Evolutionary conservation across 345 rosid species (phyloP).

Genomic region (Murraya paniculata): DNA sequence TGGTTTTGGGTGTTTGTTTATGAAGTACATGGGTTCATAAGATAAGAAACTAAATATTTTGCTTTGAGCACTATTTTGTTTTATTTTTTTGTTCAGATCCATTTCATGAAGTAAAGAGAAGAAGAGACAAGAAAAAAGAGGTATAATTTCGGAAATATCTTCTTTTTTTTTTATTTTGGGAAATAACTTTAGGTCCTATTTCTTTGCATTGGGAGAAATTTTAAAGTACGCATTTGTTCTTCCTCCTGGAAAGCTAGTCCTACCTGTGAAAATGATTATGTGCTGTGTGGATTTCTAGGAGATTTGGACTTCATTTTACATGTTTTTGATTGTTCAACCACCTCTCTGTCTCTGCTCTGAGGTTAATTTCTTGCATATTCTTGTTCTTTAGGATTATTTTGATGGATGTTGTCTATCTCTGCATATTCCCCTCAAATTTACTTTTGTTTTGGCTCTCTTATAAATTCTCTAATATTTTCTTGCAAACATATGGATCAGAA

Average conservation of each 20-base stretch:
- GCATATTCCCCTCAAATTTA: not conserved
- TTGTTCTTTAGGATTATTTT: not conserved
- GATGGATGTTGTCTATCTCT: not conserved
- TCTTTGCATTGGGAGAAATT: not conserved
- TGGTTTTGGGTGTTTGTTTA: not conserved
- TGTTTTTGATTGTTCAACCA: not conserved
- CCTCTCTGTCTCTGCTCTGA: not conserved
- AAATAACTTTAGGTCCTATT: not conserved
- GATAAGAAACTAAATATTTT: conserved; percentile 2
- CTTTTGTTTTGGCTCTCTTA: not conserved
- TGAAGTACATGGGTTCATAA: not conserved
- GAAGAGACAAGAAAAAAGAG: conserved; percentile 79
- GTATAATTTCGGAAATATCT: conserved; percentile 27
- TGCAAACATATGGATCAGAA: conserved; percentile 38
- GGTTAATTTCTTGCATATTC: not conserved
- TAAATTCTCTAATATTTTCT: conserved; percentile 11
- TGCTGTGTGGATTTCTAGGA: not conserved
- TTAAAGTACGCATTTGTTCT: not conserved
- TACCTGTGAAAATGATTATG: not conserved
- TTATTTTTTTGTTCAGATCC: conserved; percentile 51
- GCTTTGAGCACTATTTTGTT: not conserved
- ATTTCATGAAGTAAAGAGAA: conserved; percentile 77
- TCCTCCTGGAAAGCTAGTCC: not conserved
- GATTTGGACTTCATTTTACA: not conserved
- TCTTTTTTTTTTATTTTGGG: not conserved